Conservation (phyloP, 2,329 filamentous ascomycete genomes). For the Graphilbum fragrans region DNA sequence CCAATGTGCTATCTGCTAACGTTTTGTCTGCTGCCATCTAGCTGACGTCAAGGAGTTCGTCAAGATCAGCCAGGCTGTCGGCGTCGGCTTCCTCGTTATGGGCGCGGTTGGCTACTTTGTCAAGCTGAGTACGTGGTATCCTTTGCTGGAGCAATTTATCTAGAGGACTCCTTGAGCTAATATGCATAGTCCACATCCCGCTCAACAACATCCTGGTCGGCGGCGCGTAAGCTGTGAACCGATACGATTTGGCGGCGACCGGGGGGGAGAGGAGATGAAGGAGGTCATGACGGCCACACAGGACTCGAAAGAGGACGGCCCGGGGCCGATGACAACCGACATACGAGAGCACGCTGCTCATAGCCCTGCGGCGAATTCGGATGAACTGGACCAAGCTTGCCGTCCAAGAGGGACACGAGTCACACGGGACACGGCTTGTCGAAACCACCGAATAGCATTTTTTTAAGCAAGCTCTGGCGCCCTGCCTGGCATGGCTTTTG, state of each 20-base stretch:
- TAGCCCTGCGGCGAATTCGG: too few species aligned
- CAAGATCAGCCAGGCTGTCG: slow-evolving; percentile 44
- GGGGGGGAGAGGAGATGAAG: background rate
- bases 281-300: too few species aligned
- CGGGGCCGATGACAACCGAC: too few species aligned
- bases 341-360: too few species aligned
- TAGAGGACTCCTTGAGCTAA: too few species aligned
- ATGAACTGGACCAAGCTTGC: too few species aligned
- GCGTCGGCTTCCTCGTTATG: slow-evolving; percentile 59
- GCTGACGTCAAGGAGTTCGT: slow-evolving; percentile 41
- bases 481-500: background rate
- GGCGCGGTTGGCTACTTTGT: slow-evolving; percentile 58
- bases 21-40: too few species aligned
- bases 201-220: slow-evolving; percentile 60
- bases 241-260: background rate
- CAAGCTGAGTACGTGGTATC: slow-evolving; percentile 48
- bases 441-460: too few species aligned
- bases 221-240: slow-evolving; percentile 36
- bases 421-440: too few species aligned
- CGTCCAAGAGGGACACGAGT: background rate
- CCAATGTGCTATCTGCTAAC: background rate
- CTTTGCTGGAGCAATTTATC: too few species aligned
- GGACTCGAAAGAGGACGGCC: too few species aligned
- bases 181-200: slow-evolving; percentile 47
- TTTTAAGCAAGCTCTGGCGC: too few species aligned